These are phyloP conservation scores for Lanmaoa rubissima DNA, from an alignment of 768 basidiomycete genomes.

Conservation along the genomic window DNA sequence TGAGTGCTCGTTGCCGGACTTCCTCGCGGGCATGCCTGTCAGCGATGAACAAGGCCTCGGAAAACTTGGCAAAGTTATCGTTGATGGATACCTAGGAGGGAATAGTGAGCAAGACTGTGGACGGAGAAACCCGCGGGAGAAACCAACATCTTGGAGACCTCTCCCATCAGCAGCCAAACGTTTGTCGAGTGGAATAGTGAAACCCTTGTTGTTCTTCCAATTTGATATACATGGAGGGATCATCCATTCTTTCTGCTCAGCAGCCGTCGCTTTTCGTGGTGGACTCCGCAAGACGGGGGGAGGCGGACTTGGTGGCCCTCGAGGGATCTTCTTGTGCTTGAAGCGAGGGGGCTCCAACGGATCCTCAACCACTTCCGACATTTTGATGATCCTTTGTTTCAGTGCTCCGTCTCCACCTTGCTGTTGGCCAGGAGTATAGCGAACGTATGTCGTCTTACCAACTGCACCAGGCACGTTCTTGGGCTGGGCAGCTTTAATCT, in stretches of 20 bases:
- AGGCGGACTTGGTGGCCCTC: constrained; percentile 94
- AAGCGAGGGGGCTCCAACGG: constrained; percentile 95
- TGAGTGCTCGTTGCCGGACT: constrained; percentile 91
- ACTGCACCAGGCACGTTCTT: constrained; percentile 88
- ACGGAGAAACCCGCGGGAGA: not conserved
- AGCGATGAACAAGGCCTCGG: constrained; percentile 92
- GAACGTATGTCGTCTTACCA: constrained; percentile 85
- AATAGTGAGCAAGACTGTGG: not conserved
- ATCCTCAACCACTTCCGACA: constrained; percentile 97
- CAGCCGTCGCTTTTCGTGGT: constrained; percentile 91
- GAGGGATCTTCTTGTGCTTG: constrained; percentile 98
- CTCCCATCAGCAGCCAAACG: constrained; percentile 97
- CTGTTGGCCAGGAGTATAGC: constrained; percentile 95
- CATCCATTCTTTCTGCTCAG: constrained; percentile 99
- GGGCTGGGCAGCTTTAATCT: constrained; percentile 98
- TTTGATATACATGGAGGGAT: constrained; percentile 99
- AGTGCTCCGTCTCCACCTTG: constrained; percentile 53
- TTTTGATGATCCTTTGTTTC: constrained; percentile 97
- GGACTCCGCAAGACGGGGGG: constrained; percentile 95
- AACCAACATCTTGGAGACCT: constrained; percentile 91
- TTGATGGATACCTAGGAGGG: constrained; percentile 85
- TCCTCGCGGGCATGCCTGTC: constrained; percentile 98
- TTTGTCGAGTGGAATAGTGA: constrained; percentile 97
- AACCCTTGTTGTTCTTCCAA: constrained; percentile 99
- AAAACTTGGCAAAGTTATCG: constrained; percentile 98